Percentiles rank a stretch among this genome's conserved stretches.
These are phyloP conservation scores for Populus pruinosa DNA, from an alignment of 345 rosid species.

Conservation along the genomic window DNA sequence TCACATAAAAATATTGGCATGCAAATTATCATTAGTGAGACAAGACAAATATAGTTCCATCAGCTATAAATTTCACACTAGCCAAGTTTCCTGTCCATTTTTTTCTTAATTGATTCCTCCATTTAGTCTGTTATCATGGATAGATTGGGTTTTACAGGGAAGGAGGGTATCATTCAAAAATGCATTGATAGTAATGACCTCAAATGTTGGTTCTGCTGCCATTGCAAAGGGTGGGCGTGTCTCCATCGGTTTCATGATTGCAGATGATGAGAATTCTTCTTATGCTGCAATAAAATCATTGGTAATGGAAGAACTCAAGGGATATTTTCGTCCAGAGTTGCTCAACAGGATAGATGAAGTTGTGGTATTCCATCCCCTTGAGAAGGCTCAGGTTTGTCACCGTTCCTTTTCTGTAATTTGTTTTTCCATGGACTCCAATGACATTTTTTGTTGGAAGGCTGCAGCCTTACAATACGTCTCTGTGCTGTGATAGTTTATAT, in stretches of 20 bases:
- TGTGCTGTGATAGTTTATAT: no score
- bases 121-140: slow-evolving; percentile 7
- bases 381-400: slow-evolving; percentile 78
- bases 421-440: neutral
- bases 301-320: slow-evolving; percentile 80
- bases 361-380: slow-evolving; percentile 81
- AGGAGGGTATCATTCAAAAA: slow-evolving; percentile 91
- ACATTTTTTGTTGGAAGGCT: neutral
- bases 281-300: slow-evolving; percentile 74
- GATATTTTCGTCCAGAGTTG: slow-evolving; percentile 89
- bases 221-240: slow-evolving; percentile 87
- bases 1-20: neutral
- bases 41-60: neutral
- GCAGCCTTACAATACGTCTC: neutral
- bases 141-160: slow-evolving; percentile 48
- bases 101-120: neutral
- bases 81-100: neutral
- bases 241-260: slow-evolving; percentile 56
- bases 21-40: neutral
- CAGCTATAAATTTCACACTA: neutral
- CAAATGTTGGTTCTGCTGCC: slow-evolving; percentile 83
- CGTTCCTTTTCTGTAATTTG: neutral
- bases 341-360: slow-evolving; percentile 95
- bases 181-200: slow-evolving; percentile 90
- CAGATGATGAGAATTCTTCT: slow-evolving; percentile 53